Base-by-base conservation (phyloP, 2,329 filamentous ascomycete species). In the Ilyonectria mors-panacis region DNA sequence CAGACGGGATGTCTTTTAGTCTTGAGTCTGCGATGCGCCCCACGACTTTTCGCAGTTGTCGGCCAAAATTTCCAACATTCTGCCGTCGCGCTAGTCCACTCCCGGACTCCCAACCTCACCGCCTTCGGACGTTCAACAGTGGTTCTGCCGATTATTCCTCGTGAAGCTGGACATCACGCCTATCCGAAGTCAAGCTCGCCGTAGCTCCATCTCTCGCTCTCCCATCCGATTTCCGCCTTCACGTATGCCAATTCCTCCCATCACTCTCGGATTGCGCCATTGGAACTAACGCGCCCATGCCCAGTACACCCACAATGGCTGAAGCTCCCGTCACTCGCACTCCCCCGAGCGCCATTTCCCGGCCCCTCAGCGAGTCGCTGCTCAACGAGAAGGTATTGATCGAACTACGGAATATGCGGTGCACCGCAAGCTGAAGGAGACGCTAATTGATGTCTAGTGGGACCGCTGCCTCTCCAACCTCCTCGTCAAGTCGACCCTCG, bases 391-490 rank as follows among this genome's bases (percentile, higher is more conserved):
- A 99, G 94, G 96, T 98, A 91, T 78, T 70, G 62, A 59, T 48
- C 57, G 47, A 55, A 39, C 45, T n/a, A n/a, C 9, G 26, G 28
- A 10, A 19, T 21, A 21, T 26, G 10, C 48, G n/a, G 19, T 19
- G n/a, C 28, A 9, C 39, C 17, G 1, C 42, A 39, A 19, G 13
- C n/a, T 12, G 13, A 6, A 7, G 10, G 17, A 13, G 15, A 42
- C 73, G 28, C 75, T 73, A 68, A 81, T 73, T 70, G 33, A 67
- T 21, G 17, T 70, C 47, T 70, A 99, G 96, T 99, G 96, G 96
- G 96, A 99, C 83, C 95, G 93, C 85, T 98, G 96, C 85, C 91
- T 99, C 76, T 98, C 96, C 76, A 98, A 97, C 80, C 90, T 98
- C 83, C 90, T 99, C 81, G 97, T 99, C 87, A 95, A 97, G 84